Conservation (phyloP, 2,329 filamentous ascomycete genomes). For the Orbilia quercus region DNA sequence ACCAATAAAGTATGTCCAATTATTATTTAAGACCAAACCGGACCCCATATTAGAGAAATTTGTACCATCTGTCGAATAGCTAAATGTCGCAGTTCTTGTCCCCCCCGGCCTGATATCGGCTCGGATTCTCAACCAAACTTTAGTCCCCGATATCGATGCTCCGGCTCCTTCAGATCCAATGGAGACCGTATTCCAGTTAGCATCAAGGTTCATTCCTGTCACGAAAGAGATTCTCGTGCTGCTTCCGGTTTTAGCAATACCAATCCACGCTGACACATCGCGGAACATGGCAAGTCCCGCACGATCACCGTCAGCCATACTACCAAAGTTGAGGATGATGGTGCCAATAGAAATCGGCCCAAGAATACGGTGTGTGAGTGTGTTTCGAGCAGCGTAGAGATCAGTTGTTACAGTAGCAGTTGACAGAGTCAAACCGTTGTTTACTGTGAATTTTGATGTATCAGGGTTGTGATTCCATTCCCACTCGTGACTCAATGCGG, state of each 20-base stretch:
- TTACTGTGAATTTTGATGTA: slow-evolving; percentile 65
- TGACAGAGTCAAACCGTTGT: slow-evolving; percentile 62
- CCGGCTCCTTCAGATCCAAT: slow-evolving; percentile 60
- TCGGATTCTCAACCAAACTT: slow-evolving; percentile 62
- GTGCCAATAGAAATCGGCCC: slow-evolving; percentile 68
- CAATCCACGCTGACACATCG: slow-evolving; percentile 69
- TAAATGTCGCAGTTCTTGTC: slow-evolving; percentile 61
- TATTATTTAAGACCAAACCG: slow-evolving; percentile 61
- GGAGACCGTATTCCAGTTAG: slow-evolving; percentile 63
- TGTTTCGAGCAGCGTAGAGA: slow-evolving; percentile 65
- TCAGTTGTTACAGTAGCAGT: slow-evolving; percentile 49
- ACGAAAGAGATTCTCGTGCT: slow-evolving; percentile 60
- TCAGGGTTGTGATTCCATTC: slow-evolving; percentile 75
- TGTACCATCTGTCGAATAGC: slow-evolving; percentile 62
- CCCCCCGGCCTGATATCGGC: slow-evolving; percentile 63
- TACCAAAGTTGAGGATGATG: slow-evolving; percentile 66
- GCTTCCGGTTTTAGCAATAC: slow-evolving; percentile 64
- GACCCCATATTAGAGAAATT: slow-evolving; percentile 61
- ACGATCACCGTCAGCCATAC: slow-evolving; percentile 68
- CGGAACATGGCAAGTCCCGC: slow-evolving; percentile 69
- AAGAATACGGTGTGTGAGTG: slow-evolving; percentile 68
- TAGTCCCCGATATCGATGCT: slow-evolving; percentile 55
- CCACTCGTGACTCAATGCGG: slow-evolving; percentile 66
- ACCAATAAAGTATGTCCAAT: slow-evolving; percentile 63
- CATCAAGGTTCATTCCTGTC: slow-evolving; percentile 61